A percentile compares a stretch with the other conserved stretches of the same genome.
phyloP scores from a whole-genome alignment of 2,329 filamentous ascomycete species.

The Tolypocladium tropicale region DNA sequence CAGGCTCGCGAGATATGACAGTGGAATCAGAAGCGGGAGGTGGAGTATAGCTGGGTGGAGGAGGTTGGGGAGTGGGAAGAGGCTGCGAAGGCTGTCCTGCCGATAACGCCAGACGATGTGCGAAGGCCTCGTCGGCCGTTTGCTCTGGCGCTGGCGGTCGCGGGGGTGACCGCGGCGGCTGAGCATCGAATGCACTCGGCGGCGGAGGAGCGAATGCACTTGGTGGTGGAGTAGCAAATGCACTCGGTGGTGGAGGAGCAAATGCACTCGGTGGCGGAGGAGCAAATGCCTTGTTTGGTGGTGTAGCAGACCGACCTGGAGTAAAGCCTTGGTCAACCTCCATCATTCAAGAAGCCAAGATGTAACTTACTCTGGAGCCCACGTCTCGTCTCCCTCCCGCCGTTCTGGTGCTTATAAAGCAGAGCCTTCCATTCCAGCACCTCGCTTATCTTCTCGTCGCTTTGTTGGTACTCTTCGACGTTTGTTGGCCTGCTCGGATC shows the following conservation, averaged over 20 bases:
- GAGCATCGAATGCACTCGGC: slow-evolving; percentile 46
- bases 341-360: neutral
- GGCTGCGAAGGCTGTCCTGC: slow-evolving; percentile 26
- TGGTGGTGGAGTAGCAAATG: slow-evolving; percentile 26
- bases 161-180: slow-evolving; percentile 40
- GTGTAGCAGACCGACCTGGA: slow-evolving; percentile 1
- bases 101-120: slow-evolving; percentile 49
- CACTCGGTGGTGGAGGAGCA: slow-evolving; percentile 33
- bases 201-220: slow-evolving; percentile 51
- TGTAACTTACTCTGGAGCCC: slow-evolving; percentile 21
- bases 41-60: slow-evolving; percentile 20
- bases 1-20: slow-evolving; percentile 67
- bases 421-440: slow-evolving; percentile 77
- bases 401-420: slow-evolving; percentile 58
- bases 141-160: slow-evolving; percentile 42
- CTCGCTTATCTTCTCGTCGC: slow-evolving; percentile 73
- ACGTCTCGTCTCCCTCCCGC: slow-evolving; percentile 19
- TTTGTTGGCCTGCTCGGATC: slow-evolving; percentile 75
- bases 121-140: slow-evolving; percentile 61
- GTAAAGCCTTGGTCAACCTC: neutral
- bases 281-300: neutral
- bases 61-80: slow-evolving; percentile 20
- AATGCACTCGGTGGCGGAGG: slow-evolving; percentile 29
- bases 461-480: slow-evolving; percentile 73
- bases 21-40: slow-evolving; percentile 33